These are phyloP conservation scores for Botrytis medusae DNA, from an alignment of 2,329 filamentous ascomycete genomes.

Conservation along the genomic window DNA sequence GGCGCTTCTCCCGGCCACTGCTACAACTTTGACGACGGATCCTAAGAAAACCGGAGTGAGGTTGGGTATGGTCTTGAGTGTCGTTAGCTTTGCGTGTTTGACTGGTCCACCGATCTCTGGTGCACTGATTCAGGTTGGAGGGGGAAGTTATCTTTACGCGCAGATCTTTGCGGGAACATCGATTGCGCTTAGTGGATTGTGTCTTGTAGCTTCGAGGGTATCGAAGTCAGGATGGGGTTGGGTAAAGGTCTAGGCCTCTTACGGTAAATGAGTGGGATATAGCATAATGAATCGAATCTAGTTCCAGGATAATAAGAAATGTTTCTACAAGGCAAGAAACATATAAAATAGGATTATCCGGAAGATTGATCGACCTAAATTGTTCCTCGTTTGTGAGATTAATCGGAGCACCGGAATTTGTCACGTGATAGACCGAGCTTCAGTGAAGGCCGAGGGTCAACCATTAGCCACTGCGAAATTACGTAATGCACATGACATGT, in stretches of 20 bases:
- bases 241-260: not conserved
- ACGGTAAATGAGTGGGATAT: not conserved
- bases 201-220: not conserved
- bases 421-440: no score
- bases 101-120: not conserved
- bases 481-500: not conserved
- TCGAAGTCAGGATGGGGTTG: not conserved
- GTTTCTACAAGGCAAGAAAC: not conserved
- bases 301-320: not conserved
- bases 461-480: not conserved
- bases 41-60: not conserved
- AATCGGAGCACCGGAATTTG: no score
- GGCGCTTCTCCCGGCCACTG: not conserved
- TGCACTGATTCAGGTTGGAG: not conserved
- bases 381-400: not conserved
- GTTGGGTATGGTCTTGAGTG: slow-evolving; percentile 3
- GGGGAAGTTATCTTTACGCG: not conserved
- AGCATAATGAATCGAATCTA: no score
- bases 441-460: not conserved
- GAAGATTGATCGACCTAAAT: not conserved
- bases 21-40: not conserved
- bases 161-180: not conserved
- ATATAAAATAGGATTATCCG: not conserved
- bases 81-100: not conserved
- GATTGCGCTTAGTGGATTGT: not conserved